These are phyloP conservation scores for Dioscorea alata DNA, from an alignment of 106 monocot genomes.

Conservation along the genomic window DNA sequence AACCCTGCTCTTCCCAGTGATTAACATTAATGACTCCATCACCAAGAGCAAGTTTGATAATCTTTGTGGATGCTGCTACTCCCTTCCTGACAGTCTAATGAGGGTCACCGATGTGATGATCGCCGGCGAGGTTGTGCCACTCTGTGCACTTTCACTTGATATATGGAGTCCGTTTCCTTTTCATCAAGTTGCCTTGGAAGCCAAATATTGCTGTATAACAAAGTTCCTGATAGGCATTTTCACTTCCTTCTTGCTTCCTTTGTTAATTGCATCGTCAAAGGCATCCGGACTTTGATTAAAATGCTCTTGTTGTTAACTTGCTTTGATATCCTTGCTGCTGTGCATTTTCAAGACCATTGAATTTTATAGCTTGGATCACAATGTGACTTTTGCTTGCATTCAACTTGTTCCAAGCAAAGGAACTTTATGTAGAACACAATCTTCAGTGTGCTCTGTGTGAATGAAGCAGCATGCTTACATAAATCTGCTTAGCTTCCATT, in stretches of 20 bases:
- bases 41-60: conserved; percentile 98
- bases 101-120: conserved; percentile 91
- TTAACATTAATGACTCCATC: conserved; percentile 79
- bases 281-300: conserved; percentile 17
- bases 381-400: no score
- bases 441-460: no score
- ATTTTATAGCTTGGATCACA: neutral
- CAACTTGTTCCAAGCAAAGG: no score
- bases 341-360: conserved; percentile 16
- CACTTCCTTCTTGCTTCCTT: conserved; percentile 67
- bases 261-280: conserved; percentile 54
- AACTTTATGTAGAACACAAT: no score
- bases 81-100: conserved; percentile 82
- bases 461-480: no score
- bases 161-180: conserved; percentile 63
- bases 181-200: conserved; percentile 49
- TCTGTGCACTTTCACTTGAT: conserved; percentile 19
- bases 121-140: conserved; percentile 35
- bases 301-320: conserved; percentile 1
- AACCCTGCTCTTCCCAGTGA: conserved; percentile 65
- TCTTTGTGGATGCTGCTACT: conserved; percentile 83
- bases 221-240: conserved; percentile 72
- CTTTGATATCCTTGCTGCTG: conserved; percentile 11
- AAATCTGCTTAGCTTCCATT: no score
- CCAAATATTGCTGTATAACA: conserved; percentile 37